Percentiles rank a stretch among this genome's conserved stretches.
These are phyloP conservation scores for Anisodus tanguticus DNA, from an alignment of 257 asterid genomes.

Conservation along the genomic window DNA sequence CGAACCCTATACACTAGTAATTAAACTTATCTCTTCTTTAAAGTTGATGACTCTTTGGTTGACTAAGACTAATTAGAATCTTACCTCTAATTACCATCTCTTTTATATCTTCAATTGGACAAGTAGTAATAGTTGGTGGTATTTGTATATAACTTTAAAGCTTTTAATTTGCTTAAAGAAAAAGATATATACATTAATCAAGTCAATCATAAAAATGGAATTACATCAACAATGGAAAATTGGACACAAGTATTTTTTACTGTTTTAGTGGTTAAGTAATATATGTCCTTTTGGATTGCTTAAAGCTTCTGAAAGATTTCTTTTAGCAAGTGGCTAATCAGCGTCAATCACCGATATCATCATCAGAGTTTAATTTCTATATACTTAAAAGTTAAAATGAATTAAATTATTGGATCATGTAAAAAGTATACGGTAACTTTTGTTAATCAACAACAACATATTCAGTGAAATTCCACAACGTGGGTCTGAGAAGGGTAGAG, in stretches of 20 bases:
- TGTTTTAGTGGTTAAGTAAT: background rate
- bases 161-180: background rate
- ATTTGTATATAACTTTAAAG: background rate
- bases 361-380: background rate
- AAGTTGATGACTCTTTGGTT: too few species aligned
- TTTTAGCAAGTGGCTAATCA: background rate
- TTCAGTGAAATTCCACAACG: too few species aligned
- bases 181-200: background rate
- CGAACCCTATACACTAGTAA: too few species aligned
- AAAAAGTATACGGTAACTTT: too few species aligned
- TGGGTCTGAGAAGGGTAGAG: too few species aligned
- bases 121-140: background rate
- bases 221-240: background rate
- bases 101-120: background rate
- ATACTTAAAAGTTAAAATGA: too few species aligned
- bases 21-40: too few species aligned
- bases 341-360: background rate
- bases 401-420: too few species aligned
- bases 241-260: background rate
- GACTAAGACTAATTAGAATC: background rate
- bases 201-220: background rate
- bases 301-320: background rate
- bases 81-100: background rate
- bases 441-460: too few species aligned
- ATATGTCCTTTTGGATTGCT: background rate